Base-by-base conservation (phyloP, 176 grass and related monocot genomes). In the Carex myosuroides region DNA sequence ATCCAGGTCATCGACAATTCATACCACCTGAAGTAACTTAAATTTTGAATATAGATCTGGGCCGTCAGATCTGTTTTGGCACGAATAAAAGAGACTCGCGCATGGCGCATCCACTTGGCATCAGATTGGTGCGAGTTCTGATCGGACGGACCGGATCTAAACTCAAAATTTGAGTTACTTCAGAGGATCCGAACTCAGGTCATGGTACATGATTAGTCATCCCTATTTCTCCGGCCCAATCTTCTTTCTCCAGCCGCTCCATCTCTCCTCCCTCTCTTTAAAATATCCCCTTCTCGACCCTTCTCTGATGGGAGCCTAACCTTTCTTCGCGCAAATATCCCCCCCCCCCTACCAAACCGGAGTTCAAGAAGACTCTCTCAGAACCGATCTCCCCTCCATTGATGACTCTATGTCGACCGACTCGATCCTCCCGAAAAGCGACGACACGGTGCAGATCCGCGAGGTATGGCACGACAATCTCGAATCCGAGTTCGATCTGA, bases 381-480 rank as follows among this genome's bases (percentile, higher is more conserved):
- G 50, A 67, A 59, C 7, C 50, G 84, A 67, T 64, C 44, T 56
- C 6, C 72, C 39, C 13, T 79, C 56, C 72, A 67, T 81, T 82
- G 67, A 79, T 83, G 67, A 37, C 63, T 72, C 58, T 33, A 82
- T 75, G 88, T 87, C 86, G 81, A 73, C 81, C 55, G 69, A 13
- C 68, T 87, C 88, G 29, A 90, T 87, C 71, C 81, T 90, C 60
- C 88, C 88, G 0, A 90, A 87, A 85, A 87, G 62, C 62, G 87
- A 88, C 54, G 96, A 98, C 59, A 73, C 89, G 61, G 96, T 98
- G 68, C 89, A 98, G 91, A 98, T 98, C 88, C 93, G 96, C 24
- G 96, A 98, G 93, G 96, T 98, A 74, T 98, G 96, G 96, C 85
- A 86, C 64, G 96, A 98, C 77, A 98, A 95, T 63, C 86, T 98